Conservation (phyloP, 2,329 filamentous ascomycete genomes). For the Rutstroemia sp. region DNA sequence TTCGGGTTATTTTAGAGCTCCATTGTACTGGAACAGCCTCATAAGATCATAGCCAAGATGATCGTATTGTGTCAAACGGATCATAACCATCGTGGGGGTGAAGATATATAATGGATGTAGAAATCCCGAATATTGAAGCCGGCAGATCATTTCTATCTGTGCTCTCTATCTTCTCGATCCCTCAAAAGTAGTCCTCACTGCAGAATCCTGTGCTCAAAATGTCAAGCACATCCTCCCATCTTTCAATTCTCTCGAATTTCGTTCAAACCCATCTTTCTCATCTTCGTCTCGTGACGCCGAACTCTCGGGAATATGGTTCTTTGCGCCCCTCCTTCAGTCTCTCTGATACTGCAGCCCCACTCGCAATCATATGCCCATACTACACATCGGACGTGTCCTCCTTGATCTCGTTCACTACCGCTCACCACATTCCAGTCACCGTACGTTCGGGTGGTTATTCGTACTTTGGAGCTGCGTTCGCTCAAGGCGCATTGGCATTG, state of each 20-base stretch:
- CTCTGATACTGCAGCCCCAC: constrained; percentile 8
- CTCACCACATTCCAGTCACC: constrained; percentile 16
- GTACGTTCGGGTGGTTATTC: constrained; percentile 33
- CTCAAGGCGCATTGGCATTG: constrained; percentile 29
- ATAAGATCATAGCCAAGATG: no score
- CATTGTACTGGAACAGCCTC: no score
- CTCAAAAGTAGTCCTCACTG: no score
- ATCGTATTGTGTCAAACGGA: no score
- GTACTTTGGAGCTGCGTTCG: constrained; percentile 29
- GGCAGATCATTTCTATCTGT: no score
- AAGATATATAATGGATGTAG: no score
- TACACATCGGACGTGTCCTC: constrained; percentile 23
- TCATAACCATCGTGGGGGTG: no score
- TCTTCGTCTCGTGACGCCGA: constrained; percentile 6
- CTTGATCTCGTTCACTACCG: constrained; percentile 18
- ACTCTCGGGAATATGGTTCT: constrained; percentile 10
- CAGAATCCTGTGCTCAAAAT: no score
- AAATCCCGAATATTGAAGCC: no score
- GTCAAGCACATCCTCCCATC: neutral
- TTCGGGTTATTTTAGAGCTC: no score
- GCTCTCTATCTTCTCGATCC: no score
- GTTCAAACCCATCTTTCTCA: neutral
- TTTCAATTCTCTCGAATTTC: neutral
- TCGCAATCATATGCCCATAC: constrained; percentile 24
- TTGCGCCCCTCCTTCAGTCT: constrained; percentile 11